Conservation (phyloP, 352 stramenopile species). For the Pythium rhizo-oryzae region DNA sequence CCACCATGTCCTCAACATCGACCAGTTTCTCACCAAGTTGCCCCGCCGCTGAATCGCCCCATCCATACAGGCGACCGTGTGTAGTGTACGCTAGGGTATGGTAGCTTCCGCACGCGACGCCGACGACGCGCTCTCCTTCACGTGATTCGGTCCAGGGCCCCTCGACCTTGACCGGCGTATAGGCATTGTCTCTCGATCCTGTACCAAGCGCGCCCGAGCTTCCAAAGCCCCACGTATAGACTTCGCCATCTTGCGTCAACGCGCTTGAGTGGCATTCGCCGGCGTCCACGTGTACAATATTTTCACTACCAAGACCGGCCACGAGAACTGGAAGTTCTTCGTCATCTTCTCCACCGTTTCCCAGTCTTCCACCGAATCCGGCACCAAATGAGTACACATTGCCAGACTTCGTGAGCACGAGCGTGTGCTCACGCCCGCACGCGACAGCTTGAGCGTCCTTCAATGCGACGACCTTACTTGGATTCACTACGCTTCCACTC, state of each 20-base stretch:
- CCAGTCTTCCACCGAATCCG: constrained; percentile 76
- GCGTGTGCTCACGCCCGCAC: constrained; percentile 83
- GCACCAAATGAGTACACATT: constrained; percentile 75
- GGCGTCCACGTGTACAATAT: constrained; percentile 59
- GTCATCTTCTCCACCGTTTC: constrained; percentile 63
- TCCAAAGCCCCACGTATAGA: constrained; percentile 90
- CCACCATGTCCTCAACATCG: constrained; percentile 55
- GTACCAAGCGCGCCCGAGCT: constrained; percentile 77
- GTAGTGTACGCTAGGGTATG: constrained; percentile 66
- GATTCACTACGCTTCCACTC: constrained; percentile 62
- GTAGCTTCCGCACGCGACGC: constrained; percentile 74
- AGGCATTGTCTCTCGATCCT: constrained; percentile 57
- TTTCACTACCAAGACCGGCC: constrained; percentile 35
- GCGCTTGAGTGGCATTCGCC: constrained; percentile 84
- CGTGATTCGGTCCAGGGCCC: constrained; percentile 33
- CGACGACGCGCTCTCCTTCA: constrained; percentile 28
- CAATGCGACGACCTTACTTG: constrained; percentile 57
- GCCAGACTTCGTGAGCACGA: constrained; percentile 57
- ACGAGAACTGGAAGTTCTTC: constrained; percentile 55
- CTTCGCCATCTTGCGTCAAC: constrained; percentile 55
- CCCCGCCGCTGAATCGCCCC: constrained; percentile 73
- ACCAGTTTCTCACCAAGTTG: constrained; percentile 62
- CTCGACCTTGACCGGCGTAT: constrained; percentile 43
- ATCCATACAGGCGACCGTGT: constrained; percentile 67
- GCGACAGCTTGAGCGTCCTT: constrained; percentile 54